A percentile compares a stretch with the other conserved stretches of the same genome.
phyloP scores from a whole-genome alignment of 2,329 filamentous ascomycete genomes.

The Penicillium psychrosexuale region DNA sequence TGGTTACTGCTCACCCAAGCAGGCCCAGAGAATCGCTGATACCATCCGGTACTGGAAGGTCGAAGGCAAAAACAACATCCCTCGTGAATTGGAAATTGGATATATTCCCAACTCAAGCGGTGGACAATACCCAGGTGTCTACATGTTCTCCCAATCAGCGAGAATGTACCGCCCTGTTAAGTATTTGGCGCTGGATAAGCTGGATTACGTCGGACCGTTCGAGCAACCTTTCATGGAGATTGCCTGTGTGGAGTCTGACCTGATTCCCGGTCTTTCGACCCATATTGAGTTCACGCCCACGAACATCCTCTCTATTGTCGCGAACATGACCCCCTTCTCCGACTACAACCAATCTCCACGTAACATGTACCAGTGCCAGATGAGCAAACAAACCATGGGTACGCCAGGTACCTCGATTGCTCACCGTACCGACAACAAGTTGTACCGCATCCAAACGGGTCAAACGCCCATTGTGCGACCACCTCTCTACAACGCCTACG shows the following conservation, averaged over 20 bases:
- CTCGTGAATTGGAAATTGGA: conserved; percentile 82
- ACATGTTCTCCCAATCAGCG: conserved; percentile 82
- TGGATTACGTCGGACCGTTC: conserved; percentile 86
- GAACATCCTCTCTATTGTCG: conserved; percentile 94
- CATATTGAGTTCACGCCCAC: conserved; percentile 94
- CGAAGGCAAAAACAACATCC: conserved; percentile 74
- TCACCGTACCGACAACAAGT: conserved; percentile 95
- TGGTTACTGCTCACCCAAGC: conserved; percentile 83
- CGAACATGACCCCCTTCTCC: conserved; percentile 98
- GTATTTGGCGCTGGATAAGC: conserved; percentile 79
- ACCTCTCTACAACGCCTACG: conserved; percentile 91
- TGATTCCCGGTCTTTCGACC: conserved; percentile 82
- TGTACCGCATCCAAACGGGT: conserved; percentile 89
- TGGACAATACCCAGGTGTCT: conserved; percentile 94
- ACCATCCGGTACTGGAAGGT: conserved; percentile 95
- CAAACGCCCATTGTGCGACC: conserved; percentile 92
- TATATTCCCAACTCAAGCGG: conserved; percentile 83
- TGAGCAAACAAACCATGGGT: conserved; percentile 99
- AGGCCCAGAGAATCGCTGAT: conserved; percentile 77
- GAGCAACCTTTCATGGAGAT: conserved; percentile 99
- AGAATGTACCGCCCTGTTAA: conserved; percentile 90
- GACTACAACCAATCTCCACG: conserved; percentile 97
- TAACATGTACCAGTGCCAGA: conserved; percentile 99
- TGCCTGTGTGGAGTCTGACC: conserved; percentile 81
- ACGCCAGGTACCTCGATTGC: conserved; percentile 81